Conservation (phyloP, 2,329 filamentous ascomycete species). For the Ophiosphaerella herpotricha region DNA sequence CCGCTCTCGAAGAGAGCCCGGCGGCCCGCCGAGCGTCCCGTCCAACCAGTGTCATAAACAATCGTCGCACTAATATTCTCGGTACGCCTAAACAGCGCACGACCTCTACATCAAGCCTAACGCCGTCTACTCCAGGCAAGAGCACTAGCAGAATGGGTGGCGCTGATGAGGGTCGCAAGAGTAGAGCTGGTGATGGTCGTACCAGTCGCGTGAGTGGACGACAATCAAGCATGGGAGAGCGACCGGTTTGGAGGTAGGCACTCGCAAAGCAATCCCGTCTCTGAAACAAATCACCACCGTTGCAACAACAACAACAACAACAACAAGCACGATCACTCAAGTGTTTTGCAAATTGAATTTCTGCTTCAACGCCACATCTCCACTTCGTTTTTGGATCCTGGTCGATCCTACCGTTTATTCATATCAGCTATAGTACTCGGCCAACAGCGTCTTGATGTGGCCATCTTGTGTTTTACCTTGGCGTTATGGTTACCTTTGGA, state of each 20-base stretch:
- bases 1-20: conserved; percentile 35
- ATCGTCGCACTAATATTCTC: conserved; percentile 36
- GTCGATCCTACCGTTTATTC: conserved; percentile 15
- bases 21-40: conserved; percentile 30
- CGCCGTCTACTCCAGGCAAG: conserved; percentile 21
- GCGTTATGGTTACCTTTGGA: conserved; percentile 20
- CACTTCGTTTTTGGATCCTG: conserved; percentile 20
- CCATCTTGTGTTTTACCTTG: conserved; percentile 6
- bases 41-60: conserved; percentile 36
- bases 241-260: conserved; percentile 31
- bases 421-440: conserved; percentile 19
- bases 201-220: conserved; percentile 30
- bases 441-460: background rate
- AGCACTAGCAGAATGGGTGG: conserved; percentile 28
- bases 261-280: conserved; percentile 14
- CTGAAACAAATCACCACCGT: background rate
- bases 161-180: conserved; percentile 29
- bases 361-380: conserved; percentile 6
- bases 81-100: conserved; percentile 35
- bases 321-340: background rate
- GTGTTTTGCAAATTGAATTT: background rate
- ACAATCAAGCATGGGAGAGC: conserved; percentile 29
- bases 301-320: background rate
- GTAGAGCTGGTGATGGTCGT: conserved; percentile 19
- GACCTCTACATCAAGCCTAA: conserved; percentile 22